A percentile compares a stretch with the other conserved stretches of the same genome.
phyloP scores from a whole-genome alignment of 371 early-diverging fungal genomes.

The Neoconidiobolus thromboides region DNA sequence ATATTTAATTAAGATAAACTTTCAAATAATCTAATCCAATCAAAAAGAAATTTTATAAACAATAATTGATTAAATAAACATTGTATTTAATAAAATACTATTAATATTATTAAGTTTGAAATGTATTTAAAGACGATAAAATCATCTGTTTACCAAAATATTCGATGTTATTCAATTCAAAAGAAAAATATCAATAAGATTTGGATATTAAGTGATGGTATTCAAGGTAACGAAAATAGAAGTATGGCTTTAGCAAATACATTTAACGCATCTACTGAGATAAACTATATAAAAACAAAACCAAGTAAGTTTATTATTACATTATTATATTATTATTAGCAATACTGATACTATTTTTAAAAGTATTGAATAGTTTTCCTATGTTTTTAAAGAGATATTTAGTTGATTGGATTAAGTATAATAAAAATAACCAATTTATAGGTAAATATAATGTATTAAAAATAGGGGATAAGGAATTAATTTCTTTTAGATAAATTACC shows the following conservation, averaged over 20 bases:
- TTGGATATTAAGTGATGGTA: background rate
- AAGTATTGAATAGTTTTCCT: background rate
- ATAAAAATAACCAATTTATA: background rate
- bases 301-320: background rate
- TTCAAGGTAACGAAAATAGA: background rate
- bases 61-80: too few species aligned
- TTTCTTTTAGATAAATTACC: background rate
- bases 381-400: background rate
- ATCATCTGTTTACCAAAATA: too few species aligned
- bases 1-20: too few species aligned
- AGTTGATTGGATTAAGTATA: background rate
- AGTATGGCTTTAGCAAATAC: background rate
- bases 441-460: background rate
- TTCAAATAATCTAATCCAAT: too few species aligned
- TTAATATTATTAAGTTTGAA: too few species aligned
- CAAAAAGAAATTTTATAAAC: too few species aligned
- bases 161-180: too few species aligned
- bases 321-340: background rate
- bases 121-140: too few species aligned
- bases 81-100: too few species aligned
- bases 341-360: background rate
- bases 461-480: too few species aligned
- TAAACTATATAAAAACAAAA: background rate
- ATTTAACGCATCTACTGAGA: background rate
- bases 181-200: too few species aligned